These are phyloP conservation scores for Odonthalia washingtoniensis DNA, from an alignment of 31 red algal species.

Conservation along the genomic window DNA sequence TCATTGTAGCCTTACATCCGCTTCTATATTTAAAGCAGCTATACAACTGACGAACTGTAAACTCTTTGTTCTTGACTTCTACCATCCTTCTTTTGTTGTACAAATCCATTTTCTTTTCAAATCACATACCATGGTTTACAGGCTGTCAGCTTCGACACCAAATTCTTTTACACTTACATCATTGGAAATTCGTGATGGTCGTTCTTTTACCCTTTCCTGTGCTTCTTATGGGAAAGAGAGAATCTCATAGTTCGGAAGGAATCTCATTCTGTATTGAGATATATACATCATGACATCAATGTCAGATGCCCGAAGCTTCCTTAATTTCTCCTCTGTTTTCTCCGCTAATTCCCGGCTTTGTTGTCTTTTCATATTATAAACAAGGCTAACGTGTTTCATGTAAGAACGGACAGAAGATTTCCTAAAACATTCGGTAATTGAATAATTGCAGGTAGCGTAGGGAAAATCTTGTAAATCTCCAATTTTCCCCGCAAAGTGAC, in stretches of 20 bases:
- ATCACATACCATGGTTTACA: background rate
- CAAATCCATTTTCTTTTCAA: background rate
- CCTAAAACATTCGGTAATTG: background rate
- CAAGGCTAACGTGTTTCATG: background rate
- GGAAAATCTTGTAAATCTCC: background rate
- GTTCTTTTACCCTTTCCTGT: background rate
- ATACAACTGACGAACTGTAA: background rate
- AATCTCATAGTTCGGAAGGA: background rate
- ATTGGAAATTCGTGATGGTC: background rate
- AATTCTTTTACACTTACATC: background rate
- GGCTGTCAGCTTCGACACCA: background rate
- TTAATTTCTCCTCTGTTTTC: background rate
- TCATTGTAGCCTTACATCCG: background rate
- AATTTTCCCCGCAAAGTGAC: background rate
- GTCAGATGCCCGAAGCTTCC: background rate
- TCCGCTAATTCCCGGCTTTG: background rate
- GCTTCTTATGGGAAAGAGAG: background rate
- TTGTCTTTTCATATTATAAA: background rate
- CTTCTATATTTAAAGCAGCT: background rate
- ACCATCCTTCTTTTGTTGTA: background rate
- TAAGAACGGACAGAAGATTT: background rate
- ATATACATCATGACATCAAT: conserved; percentile 4
- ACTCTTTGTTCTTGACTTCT: background rate
- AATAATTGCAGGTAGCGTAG: background rate
- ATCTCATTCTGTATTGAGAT: background rate